Base-by-base conservation (phyloP, 148 eudicot genomes). In the Linanthus parryae region DNA sequence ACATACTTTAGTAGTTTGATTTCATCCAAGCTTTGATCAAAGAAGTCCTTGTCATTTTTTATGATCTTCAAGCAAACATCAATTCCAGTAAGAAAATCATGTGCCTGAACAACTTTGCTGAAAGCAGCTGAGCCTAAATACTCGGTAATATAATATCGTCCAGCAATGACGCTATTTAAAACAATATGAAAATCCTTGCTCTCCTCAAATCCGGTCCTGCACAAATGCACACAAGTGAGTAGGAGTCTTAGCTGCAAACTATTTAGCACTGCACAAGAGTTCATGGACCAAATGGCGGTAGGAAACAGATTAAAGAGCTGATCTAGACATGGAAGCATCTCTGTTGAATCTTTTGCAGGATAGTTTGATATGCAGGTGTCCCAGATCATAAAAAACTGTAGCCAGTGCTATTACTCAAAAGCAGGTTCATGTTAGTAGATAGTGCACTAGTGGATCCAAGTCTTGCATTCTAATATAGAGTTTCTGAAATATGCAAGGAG, bases 21-120 rank as follows among this genome's bases (percentile, higher is more conserved):
- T 69, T 92, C 99, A 73, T 92, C 99, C 58, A 92, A 72, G 71
- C 99, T 92, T 68, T 92, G 99, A 65, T 92, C 99, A 41, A 92
- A 92, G 62, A 92, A 92, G 51, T 92, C 96, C 73, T 92, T 92
- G 63, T 92, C 85, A 46, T 92, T 92, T 64, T 92, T 92, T 22
- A 92, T 92, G 58, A 92, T 92, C 78, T 92, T 92, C 65, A 92
- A 67, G 73, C 99, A 88, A 64, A 92, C 99, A 61, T 84, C 94
- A 44, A 80, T 70, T 29, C 95, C 99, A 0, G 77, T 75, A 34
- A 63, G 82, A 31, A 84, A 73, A 74, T 92, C 99, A 43, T 78
- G 96, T 33, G 96, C 99, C 77, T 92, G 96, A 59, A 78, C 84
- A 31, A 87, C 99, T 80, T 70, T 92, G 74, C 99, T 92, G 62